phyloP scores from a whole-genome alignment of 495 filamentous ascomycete genomes.

The Hypoxylon fragiforme region DNA sequence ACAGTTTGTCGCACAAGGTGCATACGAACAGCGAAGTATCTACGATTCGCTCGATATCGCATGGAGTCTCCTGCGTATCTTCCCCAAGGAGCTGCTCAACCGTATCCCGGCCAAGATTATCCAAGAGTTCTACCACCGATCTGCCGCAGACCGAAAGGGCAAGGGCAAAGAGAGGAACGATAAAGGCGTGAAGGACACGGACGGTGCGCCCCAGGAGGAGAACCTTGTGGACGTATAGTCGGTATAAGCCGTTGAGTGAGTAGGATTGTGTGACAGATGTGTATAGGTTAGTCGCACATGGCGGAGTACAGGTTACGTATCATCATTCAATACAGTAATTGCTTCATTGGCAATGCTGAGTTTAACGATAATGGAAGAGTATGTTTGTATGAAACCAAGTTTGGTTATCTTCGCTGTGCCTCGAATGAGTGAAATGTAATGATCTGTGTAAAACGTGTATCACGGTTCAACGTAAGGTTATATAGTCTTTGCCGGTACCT shows the following conservation, averaged over 20 bases:
- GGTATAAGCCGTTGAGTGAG: constrained; percentile 2
- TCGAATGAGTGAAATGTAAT: too few relatives aligned
- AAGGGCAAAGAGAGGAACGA: constrained; percentile 68
- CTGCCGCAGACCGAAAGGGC: constrained; percentile 62
- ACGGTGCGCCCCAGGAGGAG: constrained; percentile 57
- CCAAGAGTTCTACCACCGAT: constrained; percentile 87
- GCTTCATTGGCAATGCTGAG: constrained; percentile 1
- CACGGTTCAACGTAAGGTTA: too few relatives aligned
- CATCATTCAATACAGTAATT: constrained; percentile 30
- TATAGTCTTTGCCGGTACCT: too few relatives aligned
- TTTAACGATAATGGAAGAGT: neutral
- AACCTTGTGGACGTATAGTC: constrained; percentile 69
- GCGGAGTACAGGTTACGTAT: constrained; percentile 32
- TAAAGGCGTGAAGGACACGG: constrained; percentile 60
- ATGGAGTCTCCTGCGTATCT: constrained; percentile 94
- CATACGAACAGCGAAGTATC: constrained; percentile 89
- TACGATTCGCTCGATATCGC: constrained; percentile 92
- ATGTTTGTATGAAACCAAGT: neutral
- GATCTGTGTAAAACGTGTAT: too few relatives aligned
- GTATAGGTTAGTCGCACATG: constrained; percentile 35
- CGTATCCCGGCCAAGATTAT: constrained; percentile 93
- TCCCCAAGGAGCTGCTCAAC: constrained; percentile 95
- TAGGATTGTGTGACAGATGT: constrained; percentile 22
- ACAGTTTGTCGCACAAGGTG: constrained; percentile 85
- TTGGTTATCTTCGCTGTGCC: too few relatives aligned